Conservation (phyloP, 2,329 filamentous ascomycete genomes). For the Apiospora phragmitis region DNA sequence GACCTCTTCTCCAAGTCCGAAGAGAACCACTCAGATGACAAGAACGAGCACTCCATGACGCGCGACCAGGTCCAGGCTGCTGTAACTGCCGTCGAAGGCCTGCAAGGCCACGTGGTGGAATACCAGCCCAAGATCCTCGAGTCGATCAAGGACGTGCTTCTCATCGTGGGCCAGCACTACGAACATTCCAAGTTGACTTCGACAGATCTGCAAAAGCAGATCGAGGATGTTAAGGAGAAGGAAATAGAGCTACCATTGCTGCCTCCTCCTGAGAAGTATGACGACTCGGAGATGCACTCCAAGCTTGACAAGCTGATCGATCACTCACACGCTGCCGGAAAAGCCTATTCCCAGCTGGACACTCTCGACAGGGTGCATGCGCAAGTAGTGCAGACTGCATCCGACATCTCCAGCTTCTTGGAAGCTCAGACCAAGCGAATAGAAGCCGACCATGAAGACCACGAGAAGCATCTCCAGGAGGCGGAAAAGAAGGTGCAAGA, state of each 20-base stretch:
- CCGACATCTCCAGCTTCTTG: slow-evolving; percentile 82
- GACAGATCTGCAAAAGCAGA: slow-evolving; percentile 56
- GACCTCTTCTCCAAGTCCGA: slow-evolving; percentile 75
- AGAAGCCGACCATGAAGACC: slow-evolving; percentile 74
- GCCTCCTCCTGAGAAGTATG: slow-evolving; percentile 60
- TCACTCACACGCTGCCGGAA: slow-evolving; percentile 64
- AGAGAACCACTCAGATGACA: slow-evolving; percentile 71
- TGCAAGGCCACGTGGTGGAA: slow-evolving; percentile 79
- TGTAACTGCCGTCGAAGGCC: slow-evolving; percentile 68
- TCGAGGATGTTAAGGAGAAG: slow-evolving; percentile 52
- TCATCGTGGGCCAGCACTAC: slow-evolving; percentile 81
- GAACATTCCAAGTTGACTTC: slow-evolving; percentile 76
- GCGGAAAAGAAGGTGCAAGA: slow-evolving; percentile 75
- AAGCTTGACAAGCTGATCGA: slow-evolving; percentile 56
- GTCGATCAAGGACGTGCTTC: slow-evolving; percentile 80
- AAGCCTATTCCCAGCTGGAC: slow-evolving; percentile 73
- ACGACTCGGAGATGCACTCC: slow-evolving; percentile 25
- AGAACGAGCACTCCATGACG: slow-evolving; percentile 79
- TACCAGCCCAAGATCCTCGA: slow-evolving; percentile 88
- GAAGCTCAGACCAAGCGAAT: slow-evolving; percentile 74
- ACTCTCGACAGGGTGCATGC: slow-evolving; percentile 87
- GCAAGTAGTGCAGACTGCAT: slow-evolving; percentile 81
- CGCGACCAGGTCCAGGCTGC: slow-evolving; percentile 79
- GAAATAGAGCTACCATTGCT: slow-evolving; percentile 56
- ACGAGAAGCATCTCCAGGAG: slow-evolving; percentile 78